Percentiles rank a stretch among this genome's conserved stretches.
These are phyloP conservation scores for Coniochaeta sp. DNA, from an alignment of 2,329 filamentous ascomycete species.

Conservation along the genomic window DNA sequence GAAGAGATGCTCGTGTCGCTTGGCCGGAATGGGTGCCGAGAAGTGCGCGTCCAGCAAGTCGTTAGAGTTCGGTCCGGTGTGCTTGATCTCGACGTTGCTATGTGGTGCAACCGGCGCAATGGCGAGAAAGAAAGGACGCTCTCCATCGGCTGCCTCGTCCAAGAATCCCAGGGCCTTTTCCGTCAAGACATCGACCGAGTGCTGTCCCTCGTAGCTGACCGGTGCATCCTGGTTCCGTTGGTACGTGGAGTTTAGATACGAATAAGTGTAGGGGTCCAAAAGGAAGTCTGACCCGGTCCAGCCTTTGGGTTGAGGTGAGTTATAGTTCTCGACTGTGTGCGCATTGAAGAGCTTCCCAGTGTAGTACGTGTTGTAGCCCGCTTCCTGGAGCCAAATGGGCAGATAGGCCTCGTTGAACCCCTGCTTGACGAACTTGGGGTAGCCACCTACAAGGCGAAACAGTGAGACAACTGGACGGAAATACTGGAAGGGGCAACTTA, in stretches of 20 bases:
- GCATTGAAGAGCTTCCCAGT: conserved; percentile 49
- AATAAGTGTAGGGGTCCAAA: conserved; percentile 61
- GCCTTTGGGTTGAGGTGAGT: conserved; percentile 43
- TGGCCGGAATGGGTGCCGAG: conserved; percentile 46
- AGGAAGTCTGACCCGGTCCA: conserved; percentile 52
- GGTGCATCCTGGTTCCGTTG: conserved; percentile 47
- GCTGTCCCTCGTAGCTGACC: conserved; percentile 27
- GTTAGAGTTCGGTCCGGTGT: conserved; percentile 1
- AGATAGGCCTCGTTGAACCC: conserved; percentile 43
- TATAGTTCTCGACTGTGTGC: conserved; percentile 40
- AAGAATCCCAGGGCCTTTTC: background rate
- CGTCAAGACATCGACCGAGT: background rate
- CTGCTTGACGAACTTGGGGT: conserved; percentile 42
- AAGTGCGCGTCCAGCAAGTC: conserved; percentile 16
- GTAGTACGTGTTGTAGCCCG: conserved; percentile 46
- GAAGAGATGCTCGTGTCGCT: conserved; percentile 56
- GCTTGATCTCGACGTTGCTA: conserved; percentile 27
- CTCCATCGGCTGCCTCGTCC: background rate
- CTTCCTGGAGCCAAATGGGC: conserved; percentile 42
- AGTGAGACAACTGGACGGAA: background rate
- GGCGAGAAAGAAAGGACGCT: conserved; percentile 49
- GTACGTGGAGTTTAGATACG: conserved; percentile 59
- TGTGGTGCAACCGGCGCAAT: conserved; percentile 56
- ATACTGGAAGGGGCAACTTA: background rate
- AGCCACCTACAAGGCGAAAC: conserved; percentile 24